phyloP scores from a whole-genome alignment of 495 filamentous ascomycete species.

The Oleoguttula mirabilis region DNA sequence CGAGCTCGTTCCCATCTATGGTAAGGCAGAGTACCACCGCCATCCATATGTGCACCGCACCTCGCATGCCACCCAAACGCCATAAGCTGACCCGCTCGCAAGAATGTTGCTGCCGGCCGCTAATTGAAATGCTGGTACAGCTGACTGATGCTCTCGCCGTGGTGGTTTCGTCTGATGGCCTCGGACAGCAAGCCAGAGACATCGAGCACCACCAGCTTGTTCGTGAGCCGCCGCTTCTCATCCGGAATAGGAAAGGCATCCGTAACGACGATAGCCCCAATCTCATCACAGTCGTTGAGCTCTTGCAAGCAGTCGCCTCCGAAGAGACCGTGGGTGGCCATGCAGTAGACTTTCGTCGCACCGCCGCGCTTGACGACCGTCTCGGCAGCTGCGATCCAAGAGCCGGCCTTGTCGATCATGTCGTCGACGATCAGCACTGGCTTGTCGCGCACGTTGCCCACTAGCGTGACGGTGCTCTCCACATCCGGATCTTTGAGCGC shows the following conservation, averaged over 20 bases:
- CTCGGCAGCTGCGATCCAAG: constrained; percentile 97
- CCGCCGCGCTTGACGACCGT: constrained; percentile 86
- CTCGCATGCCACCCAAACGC: neutral
- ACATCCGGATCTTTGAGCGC: constrained; percentile 56
- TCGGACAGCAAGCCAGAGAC: constrained; percentile 78
- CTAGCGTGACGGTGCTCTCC: constrained; percentile 90
- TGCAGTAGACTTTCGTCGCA: constrained; percentile 90
- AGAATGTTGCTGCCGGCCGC: neutral
- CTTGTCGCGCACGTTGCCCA: constrained; percentile 77
- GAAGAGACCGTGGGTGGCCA: constrained; percentile 93
- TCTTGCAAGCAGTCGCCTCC: constrained; percentile 79
- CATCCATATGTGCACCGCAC: neutral
- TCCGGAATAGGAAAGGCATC: constrained; percentile 86
- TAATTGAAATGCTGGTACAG: constrained; percentile 33
- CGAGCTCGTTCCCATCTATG: neutral
- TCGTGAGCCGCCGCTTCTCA: constrained; percentile 52
- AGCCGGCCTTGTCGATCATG: constrained; percentile 95
- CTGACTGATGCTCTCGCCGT: constrained; percentile 50
- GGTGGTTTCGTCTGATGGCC: constrained; percentile 89
- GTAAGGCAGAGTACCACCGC: neutral
- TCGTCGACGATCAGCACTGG: constrained; percentile 93
- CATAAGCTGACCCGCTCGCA: neutral
- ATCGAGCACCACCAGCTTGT: constrained; percentile 81
- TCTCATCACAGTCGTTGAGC: constrained; percentile 81
- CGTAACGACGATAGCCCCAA: constrained; percentile 87